A percentile compares a stretch with the other conserved stretches of the same genome.
phyloP scores from a whole-genome alignment of 73 alveolate species.

The Tetrahymena malaccensis region DNA sequence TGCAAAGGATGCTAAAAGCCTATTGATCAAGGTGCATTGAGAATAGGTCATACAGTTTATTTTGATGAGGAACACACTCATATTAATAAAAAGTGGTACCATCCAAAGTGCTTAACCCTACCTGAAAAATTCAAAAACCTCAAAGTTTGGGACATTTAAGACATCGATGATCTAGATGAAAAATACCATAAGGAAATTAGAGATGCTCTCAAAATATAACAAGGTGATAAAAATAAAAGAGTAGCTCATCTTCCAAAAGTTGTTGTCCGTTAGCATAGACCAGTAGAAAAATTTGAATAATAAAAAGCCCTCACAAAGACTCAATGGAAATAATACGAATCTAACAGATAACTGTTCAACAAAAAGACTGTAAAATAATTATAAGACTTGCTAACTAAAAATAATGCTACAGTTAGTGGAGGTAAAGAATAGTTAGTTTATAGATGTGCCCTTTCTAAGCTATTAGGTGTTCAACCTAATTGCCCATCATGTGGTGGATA shows the following conservation, averaged over 20 bases:
- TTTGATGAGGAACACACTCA: neutral
- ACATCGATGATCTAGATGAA: neutral
- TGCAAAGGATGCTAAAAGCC: neutral
- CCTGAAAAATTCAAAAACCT: neutral
- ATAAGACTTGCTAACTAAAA: neutral
- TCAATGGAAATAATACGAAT: neutral
- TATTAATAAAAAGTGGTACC: neutral
- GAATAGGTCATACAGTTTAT: neutral
- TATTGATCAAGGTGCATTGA: neutral
- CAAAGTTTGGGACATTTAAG: neutral
- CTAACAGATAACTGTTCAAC: neutral
- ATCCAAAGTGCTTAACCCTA: neutral
- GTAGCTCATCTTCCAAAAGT: neutral
- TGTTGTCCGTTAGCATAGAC: neutral
- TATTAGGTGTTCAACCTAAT: neutral
- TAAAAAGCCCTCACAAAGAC: neutral
- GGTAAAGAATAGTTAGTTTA: neutral
- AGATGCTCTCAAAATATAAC: neutral
- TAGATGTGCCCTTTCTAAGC: neutral
- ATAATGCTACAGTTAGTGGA: neutral
- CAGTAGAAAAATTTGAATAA: neutral
- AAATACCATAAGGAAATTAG: neutral
- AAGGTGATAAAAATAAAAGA: neutral
- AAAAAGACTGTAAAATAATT: neutral
- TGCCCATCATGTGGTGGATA: neutral